Conservation (phyloP, 108 stramenopile species). For the Epipyxis sp. region DNA sequence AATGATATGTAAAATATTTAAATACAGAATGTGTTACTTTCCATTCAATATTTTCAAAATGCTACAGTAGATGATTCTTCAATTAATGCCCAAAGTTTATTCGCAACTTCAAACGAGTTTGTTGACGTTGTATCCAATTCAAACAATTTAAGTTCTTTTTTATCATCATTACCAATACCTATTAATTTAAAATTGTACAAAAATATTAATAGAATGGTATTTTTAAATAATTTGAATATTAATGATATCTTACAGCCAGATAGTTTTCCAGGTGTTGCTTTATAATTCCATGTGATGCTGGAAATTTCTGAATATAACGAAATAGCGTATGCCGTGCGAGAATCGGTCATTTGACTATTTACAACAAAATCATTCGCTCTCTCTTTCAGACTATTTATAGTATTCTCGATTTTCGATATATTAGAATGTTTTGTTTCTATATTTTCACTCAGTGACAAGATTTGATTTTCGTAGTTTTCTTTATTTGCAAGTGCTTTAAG, state of each 20-base stretch:
- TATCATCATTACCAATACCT: background rate
- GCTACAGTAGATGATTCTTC: background rate
- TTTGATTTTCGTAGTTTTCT: background rate
- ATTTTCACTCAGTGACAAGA: background rate
- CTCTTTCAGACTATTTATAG: background rate
- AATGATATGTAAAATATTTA: too few relatives aligned
- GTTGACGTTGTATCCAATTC: background rate
- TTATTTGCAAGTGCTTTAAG: slow-evolving; percentile 2
- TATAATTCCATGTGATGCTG: slow-evolving; percentile 30
- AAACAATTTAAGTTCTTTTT: background rate
- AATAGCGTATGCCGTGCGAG: slow-evolving; percentile 26
- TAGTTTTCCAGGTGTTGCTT: slow-evolving; percentile 4
- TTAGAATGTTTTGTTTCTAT: background rate
- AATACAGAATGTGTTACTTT: too few relatives aligned
- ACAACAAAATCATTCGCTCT: background rate
- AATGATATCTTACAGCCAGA: slow-evolving; percentile 26
- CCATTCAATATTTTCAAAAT: too few relatives aligned
- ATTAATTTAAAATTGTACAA: background rate
- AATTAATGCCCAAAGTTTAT: background rate
- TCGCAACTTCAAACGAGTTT: background rate
- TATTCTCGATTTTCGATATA: background rate
- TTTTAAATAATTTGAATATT: background rate
- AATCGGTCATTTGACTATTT: background rate
- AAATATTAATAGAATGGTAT: background rate
- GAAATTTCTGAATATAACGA: slow-evolving; percentile 13